Percentiles rank a stretch among this genome's conserved stretches.
Conservation (phyloP, 768 basidiomycete species). For the Tulasnella sp. region DNA sequence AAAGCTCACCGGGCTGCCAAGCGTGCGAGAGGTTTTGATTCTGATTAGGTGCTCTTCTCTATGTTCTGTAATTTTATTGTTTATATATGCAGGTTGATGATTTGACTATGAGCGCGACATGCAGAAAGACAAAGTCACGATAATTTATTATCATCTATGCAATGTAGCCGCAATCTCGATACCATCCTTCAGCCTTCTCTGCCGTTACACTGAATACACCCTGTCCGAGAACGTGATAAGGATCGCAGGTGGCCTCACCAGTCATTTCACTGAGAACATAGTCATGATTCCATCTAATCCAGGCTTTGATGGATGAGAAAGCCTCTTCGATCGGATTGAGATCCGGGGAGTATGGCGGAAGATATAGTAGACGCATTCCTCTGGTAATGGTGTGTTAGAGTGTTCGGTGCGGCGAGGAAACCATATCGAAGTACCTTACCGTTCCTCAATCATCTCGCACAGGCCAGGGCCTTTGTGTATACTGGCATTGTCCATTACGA, state of each 20-base stretch:
- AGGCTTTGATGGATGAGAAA: conserved; percentile 34
- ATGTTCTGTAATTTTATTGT: neutral
- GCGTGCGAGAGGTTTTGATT: neutral
- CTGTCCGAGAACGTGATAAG: conserved; percentile 34
- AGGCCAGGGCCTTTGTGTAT: conserved; percentile 38
- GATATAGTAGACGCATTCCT: conserved; percentile 31
- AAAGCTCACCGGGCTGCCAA: neutral
- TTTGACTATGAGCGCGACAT: too few relatives aligned
- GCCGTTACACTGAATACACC: conserved; percentile 33
- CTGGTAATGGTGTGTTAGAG: conserved; percentile 22
- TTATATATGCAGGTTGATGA: neutral
- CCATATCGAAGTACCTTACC: too few relatives aligned
- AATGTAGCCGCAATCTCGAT: conserved; percentile 33
- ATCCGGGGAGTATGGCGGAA: conserved; percentile 36
- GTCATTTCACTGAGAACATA: conserved; percentile 9
- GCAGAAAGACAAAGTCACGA: too few relatives aligned
- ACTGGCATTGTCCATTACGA: conserved; percentile 29
- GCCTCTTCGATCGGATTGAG: conserved; percentile 36
- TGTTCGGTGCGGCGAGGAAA: too few relatives aligned
- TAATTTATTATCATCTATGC: neutral
- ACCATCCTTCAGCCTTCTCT: conserved; percentile 35
- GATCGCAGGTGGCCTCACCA: conserved; percentile 28
- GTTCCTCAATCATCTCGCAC: conserved; percentile 35
- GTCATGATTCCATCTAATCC: conserved; percentile 27
- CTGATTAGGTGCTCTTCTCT: neutral